Evolutionary conservation across 768 basidiomycete genomes (phyloP), one percentile per base, ranked within the genome.

Genomic region (Crucibulum laeve): DNA sequence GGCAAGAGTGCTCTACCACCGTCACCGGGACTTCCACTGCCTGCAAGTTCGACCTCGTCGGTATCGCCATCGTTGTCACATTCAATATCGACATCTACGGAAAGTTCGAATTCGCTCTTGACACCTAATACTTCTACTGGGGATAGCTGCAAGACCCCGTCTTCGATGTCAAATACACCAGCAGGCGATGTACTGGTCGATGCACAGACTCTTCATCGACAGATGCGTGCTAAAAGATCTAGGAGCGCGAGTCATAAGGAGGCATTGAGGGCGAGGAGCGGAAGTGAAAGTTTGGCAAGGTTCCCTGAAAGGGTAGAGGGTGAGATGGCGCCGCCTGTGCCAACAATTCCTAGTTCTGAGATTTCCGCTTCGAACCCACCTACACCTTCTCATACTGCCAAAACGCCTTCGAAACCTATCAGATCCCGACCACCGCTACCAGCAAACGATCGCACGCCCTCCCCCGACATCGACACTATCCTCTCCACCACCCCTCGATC

Each of bases 401-500:
- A n/a, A n/a, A n/a, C n/a, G n/a, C n/a, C n/a, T n/a, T n/a, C n/a
- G n/a, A n/a, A n/a, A n/a, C n/a, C n/a, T n/a, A n/a, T n/a, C n/a
- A n/a, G n/a, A n/a, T 10, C 35, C 10, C 14, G 19, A 13, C 35
- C 35, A 5, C 19, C 18, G 10, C 13, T 10, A 18, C 10, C 14
- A 10, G 18, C 14, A 11, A 21, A 37, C 14, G 13, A 37, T 10
- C 51, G 59, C n/a, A 37, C 56, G 2, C 30, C 53, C 4, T 58
- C 58, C 30, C 71, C 72, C 1, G 71, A 74, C 37, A 61, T 74
- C 43, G 47, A 54, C 4, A 53, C 67, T 5, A 71, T 73, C 17
- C 59, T 73, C 25, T 63, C 66, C 3, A 52, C 50, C 10, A 71
- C 68, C 3, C 68, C 67, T 0, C 64, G 66, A 11, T 65, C 61